phyloP scores from a whole-genome alignment of 2,329 filamentous ascomycete species.

The Moelleriella libera region DNA sequence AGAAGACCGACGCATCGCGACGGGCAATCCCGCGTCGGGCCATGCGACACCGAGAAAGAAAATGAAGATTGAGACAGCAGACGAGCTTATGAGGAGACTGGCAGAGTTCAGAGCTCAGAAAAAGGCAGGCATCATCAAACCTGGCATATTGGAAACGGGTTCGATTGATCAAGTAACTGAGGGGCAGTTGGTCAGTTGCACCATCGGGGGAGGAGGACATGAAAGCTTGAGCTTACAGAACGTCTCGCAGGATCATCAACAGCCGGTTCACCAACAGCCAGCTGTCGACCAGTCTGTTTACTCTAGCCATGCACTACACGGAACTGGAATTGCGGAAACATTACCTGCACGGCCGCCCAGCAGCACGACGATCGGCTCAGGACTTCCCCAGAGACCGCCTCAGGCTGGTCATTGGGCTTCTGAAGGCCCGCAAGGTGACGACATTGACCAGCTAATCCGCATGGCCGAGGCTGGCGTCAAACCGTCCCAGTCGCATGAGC shows the following conservation, averaged over 20 bases:
- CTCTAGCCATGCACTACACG: constrained; percentile 12
- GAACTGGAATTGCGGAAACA: constrained; percentile 21
- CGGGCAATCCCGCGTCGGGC: constrained; percentile 69
- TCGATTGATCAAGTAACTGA: neutral
- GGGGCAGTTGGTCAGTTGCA: constrained; percentile 14
- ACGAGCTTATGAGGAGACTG: constrained; percentile 68
- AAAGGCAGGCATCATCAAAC: constrained; percentile 3
- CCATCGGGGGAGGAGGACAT: too few relatives aligned
- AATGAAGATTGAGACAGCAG: constrained; percentile 57
- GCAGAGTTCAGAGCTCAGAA: constrained; percentile 62
- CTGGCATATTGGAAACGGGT: neutral
- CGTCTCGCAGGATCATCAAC: constrained; percentile 13
- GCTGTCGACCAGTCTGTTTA: constrained; percentile 10
- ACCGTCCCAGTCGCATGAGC: constrained; percentile 22
- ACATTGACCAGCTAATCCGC: constrained; percentile 51
- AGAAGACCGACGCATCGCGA: constrained; percentile 65
- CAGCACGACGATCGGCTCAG: constrained; percentile 20
- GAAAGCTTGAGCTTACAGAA: neutral
- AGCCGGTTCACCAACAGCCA: constrained; percentile 9
- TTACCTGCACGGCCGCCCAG: constrained; percentile 32
- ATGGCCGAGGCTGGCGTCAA: constrained; percentile 49
- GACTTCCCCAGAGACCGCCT: constrained; percentile 29
- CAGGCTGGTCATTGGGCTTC: constrained; percentile 14
- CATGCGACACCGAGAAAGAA: constrained; percentile 48
- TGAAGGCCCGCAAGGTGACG: constrained; percentile 29